A percentile compares a stretch with the other conserved stretches of the same genome.
These are phyloP conservation scores for Aureobasidium sp. DNA, from an alignment of 2,329 filamentous ascomycete species.

Conservation along the genomic window DNA sequence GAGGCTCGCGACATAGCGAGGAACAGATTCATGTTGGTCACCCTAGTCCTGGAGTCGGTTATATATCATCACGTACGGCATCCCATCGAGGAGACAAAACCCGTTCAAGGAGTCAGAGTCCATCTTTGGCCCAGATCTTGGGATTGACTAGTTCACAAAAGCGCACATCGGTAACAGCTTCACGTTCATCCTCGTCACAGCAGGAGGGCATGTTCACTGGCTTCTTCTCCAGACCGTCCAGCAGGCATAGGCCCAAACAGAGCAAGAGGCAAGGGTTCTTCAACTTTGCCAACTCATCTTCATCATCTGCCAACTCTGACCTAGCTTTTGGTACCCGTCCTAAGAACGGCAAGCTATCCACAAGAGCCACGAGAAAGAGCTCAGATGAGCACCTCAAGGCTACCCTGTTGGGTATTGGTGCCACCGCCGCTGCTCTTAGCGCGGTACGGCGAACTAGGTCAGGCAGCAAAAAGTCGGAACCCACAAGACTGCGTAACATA, in stretches of 20 bases:
- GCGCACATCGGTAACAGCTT: constrained; percentile 15
- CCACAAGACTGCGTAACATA: constrained; percentile 29
- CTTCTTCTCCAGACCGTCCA: constrained; percentile 24
- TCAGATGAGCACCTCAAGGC: constrained; percentile 41
- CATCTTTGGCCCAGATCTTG: constrained; percentile 21
- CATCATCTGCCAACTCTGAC: constrained; percentile 39
- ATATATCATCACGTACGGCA: neutral
- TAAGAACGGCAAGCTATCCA: constrained; percentile 18
- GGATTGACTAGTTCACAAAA: constrained; percentile 17
- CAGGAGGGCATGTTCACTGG: constrained; percentile 22
- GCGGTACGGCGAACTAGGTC: constrained; percentile 31
- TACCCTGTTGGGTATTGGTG: constrained; percentile 39
- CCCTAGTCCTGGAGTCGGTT: neutral
- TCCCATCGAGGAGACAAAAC: constrained; percentile 23
- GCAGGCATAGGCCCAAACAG: constrained; percentile 18
- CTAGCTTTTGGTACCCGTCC: constrained; percentile 36
- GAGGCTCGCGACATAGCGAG: neutral
- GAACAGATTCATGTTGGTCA: constrained; percentile 8
- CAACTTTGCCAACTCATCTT: constrained; percentile 39
- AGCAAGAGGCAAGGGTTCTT: constrained; percentile 38
- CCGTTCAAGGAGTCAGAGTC: constrained; percentile 32
- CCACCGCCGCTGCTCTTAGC: constrained; percentile 41
- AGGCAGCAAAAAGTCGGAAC: constrained; percentile 24
- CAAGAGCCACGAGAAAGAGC: constrained; percentile 16
- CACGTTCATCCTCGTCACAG: constrained; percentile 16